Base-by-base conservation (phyloP, 2,329 filamentous ascomycete species). In the Neocucurbitaria cava region DNA sequence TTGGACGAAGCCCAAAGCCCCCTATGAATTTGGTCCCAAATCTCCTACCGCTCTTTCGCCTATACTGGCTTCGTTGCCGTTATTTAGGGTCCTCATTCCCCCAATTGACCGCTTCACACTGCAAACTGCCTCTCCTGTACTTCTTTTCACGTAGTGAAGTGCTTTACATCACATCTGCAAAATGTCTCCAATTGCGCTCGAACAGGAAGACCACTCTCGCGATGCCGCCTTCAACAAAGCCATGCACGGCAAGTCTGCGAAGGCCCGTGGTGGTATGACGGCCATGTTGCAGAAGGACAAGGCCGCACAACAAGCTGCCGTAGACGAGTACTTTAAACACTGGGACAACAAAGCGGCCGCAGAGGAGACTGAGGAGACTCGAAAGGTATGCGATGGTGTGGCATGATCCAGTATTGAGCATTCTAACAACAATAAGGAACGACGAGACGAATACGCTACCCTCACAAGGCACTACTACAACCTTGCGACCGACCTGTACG, bases 401-500 rank as follows among this genome's bases (percentile, higher is more conserved):
- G 10, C 24, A 31, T 18, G 3, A 18, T 15, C 21, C n/a, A 5
- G 15, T 46, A 20, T 41, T 30, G 40, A 33, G 21, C 18, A 30
- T 46, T 42, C 65, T 75, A 47, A 72, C 61, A 43, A 21, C 23
- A n/a, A 9, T n/a, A 73, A 92, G 89, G 85, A 89, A 64, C 87
- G 92, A 73, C 87, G 88, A 71, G 89, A 88, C 56, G 91, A 97
- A 80, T 98, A 98, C 77, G 94, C 93, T 48, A 96, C 92, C 31
- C 80, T 98, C 73, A 97, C 94, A 43, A 88, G 91, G 83, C 92
- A 97, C 77, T 96, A 97, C 84, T 97, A 97, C 83, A 96, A 97
- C 80, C 86, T 96, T 44, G 92, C 91, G n/a, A 97, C 93, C 65
- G 93, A 96, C 73, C 79, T 96, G 46, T 96, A 96, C 83, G 95